Evolutionary conservation across 1,284 basidiomycete genomes (phyloP), one percentile per base, ranked within the genome.

Genomic region (Ceratobasidium sp.): DNA sequence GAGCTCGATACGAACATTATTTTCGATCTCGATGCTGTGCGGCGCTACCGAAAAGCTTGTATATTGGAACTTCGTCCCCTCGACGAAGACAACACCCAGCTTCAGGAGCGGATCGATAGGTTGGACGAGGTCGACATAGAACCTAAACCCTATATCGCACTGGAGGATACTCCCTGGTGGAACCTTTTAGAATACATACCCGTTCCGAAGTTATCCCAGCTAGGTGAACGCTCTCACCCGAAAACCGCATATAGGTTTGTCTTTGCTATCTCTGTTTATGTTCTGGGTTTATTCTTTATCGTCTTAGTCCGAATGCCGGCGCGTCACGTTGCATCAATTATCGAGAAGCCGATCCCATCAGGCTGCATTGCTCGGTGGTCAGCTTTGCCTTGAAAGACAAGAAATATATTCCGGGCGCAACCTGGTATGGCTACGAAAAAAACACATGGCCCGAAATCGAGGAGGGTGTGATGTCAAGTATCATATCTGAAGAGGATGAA

Each of bases 361-460:
- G 24, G 29, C 22, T 65, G 15, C 63, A 65, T 36, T 48, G 24
- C 48, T 65, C 63, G 14, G 63, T 65, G 31, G 63, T 65, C 11
- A 11, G 33, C 19, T 22, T 8, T 11, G 15, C 41, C 7, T 11
- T 27, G 11, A 33, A 48, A n/a, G 29, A 50, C 41, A 50, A 47
- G 7, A 51, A 53, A 8, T 65, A 65, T 31, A 7, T 44, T 1
- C 63, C 63, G 17, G 22, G 5, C n/a, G 63, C 63, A 22, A 50
- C 27, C 2, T 65, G 63, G 63, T 33, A 15, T 24, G 47, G 45
- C n/a, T 65, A 50, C 48, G 63, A 29, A 8, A 19, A 24, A 3
- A 29, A 14, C 7, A 9, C 22, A 3, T 65, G 63, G 63, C 63
- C 63, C 11, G 44, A 47, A 27, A 65, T 65, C 11, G 63, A 65